Percentiles rank a stretch among this genome's conserved stretches.
These are phyloP conservation scores for Pyrenophora seminiperda DNA, from an alignment of 2,329 filamentous ascomycete species.

Conservation along the genomic window DNA sequence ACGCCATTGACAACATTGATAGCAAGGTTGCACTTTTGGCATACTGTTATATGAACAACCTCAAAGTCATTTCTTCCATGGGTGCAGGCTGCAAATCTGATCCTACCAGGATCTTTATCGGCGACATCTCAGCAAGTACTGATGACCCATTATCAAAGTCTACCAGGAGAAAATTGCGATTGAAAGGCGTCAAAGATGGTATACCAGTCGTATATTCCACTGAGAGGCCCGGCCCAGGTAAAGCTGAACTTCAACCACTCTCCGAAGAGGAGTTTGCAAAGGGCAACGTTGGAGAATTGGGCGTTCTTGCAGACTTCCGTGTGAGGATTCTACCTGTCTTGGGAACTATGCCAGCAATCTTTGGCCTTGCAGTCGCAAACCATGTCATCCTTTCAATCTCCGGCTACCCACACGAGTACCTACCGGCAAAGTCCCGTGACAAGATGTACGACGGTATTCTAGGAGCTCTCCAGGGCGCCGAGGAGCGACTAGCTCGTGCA, in stretches of 20 bases:
- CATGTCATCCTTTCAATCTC: constrained; percentile 83
- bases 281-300: constrained; percentile 82
- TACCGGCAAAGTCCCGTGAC: constrained; percentile 78
- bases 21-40: constrained; percentile 90
- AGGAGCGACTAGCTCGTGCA: constrained; percentile 73
- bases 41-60: constrained; percentile 77
- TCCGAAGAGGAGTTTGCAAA: constrained; percentile 86
- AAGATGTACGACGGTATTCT: constrained; percentile 91
- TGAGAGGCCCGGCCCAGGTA: constrained; percentile 86
- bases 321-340: constrained; percentile 93
- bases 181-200: constrained; percentile 76
- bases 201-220: constrained; percentile 93
- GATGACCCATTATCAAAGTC: constrained; percentile 88
- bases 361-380: constrained; percentile 89
- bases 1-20: constrained; percentile 98
- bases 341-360: constrained; percentile 96
- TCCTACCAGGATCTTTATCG: constrained; percentile 82
- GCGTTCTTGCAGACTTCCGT: constrained; percentile 88
- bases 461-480: constrained; percentile 72
- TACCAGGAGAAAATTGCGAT: constrained; percentile 78
- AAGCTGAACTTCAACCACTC: constrained; percentile 85
- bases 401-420: constrained; percentile 85
- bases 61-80: constrained; percentile 93
- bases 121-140: constrained; percentile 85
- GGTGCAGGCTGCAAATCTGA: constrained; percentile 93